Evolutionary conservation across 2,329 filamentous ascomycete genomes (phyloP).

Genomic region (Myriosclerotinia duriaeana): DNA sequence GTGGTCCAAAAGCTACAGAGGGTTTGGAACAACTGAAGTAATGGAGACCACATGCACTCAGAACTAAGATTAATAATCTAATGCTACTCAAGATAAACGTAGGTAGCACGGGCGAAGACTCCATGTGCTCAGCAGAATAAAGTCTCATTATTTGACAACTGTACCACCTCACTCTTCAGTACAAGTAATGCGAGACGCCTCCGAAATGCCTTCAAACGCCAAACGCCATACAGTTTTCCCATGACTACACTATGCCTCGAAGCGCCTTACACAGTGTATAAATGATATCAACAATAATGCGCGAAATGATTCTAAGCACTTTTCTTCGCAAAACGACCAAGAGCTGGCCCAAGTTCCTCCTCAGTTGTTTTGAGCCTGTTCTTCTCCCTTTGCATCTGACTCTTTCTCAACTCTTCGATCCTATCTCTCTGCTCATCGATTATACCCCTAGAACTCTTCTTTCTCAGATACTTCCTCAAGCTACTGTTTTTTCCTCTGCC

Average conservation of each 20-base stretch:
- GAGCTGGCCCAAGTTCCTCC: conserved; percentile 77
- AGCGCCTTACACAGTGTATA: conserved; percentile 14
- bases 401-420: conserved; percentile 76
- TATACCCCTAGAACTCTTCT: conserved; percentile 89
- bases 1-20: conserved; percentile 58
- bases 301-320: conserved; percentile 36
- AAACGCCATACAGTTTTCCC: conserved; percentile 11
- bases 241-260: conserved; percentile 6
- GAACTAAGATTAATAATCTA: not conserved
- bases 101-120: not conserved
- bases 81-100: not conserved
- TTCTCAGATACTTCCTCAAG: conserved; percentile 82
- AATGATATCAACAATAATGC: conserved; percentile 6
- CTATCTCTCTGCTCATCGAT: conserved; percentile 92
- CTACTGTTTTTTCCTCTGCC: conserved; percentile 88
- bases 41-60: not conserved
- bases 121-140: not conserved
- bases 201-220: conserved; percentile 16
- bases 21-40: conserved; percentile 51
- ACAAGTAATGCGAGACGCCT: not conserved
- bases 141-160: conserved; percentile 7
- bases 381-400: conserved; percentile 65
- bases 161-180: not conserved
- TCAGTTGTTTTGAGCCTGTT: conserved; percentile 66
- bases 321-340: conserved; percentile 81